These are phyloP conservation scores for Penicillium decumbens DNA, from an alignment of 2,329 filamentous ascomycete species.

Conservation along the genomic window DNA sequence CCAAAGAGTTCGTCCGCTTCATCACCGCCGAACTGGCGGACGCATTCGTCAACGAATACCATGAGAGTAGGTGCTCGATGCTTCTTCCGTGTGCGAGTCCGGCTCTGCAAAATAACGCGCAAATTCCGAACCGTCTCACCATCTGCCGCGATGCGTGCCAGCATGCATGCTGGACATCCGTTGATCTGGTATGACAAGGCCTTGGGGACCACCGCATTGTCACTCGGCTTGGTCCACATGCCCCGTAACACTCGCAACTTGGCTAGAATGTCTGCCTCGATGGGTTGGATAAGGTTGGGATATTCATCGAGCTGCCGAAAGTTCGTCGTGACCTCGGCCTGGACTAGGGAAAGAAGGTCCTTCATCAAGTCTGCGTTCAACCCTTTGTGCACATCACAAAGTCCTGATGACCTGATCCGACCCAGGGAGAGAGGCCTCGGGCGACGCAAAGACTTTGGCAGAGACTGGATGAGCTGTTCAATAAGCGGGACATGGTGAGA, in stretches of 20 bases:
- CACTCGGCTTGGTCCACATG: slow-evolving; percentile 29
- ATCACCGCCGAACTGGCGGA: slow-evolving; percentile 14
- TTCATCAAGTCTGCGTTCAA: slow-evolving; percentile 24
- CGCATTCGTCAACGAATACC: slow-evolving; percentile 29
- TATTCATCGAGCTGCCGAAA: slow-evolving; percentile 20
- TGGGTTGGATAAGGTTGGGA: slow-evolving; percentile 8
- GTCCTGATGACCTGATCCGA: neutral
- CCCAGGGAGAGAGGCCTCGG: neutral
- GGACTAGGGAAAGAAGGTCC: slow-evolving; percentile 19
- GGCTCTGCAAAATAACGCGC: slow-evolving; percentile 28
- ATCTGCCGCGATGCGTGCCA: slow-evolving; percentile 29
- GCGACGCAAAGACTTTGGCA: slow-evolving; percentile 17
- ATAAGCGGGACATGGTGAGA: slow-evolving; percentile 10
- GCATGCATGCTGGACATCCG: slow-evolving; percentile 37
- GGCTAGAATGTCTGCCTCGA: slow-evolving; percentile 15
- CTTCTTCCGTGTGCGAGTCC: slow-evolving; percentile 24
- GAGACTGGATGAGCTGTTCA: slow-evolving; percentile 10
- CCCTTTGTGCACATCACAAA: slow-evolving; percentile 21
- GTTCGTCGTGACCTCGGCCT: slow-evolving; percentile 24
- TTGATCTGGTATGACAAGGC: slow-evolving; percentile 29
- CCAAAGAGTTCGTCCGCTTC: slow-evolving; percentile 7
- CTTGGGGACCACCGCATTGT: slow-evolving; percentile 1
- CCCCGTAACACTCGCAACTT: slow-evolving; percentile 27
- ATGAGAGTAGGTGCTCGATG: slow-evolving; percentile 25
- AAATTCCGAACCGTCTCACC: slow-evolving; percentile 28